phyloP scores from a whole-genome alignment of 305 asterid genomes.

The Solanum hybrid region DNA sequence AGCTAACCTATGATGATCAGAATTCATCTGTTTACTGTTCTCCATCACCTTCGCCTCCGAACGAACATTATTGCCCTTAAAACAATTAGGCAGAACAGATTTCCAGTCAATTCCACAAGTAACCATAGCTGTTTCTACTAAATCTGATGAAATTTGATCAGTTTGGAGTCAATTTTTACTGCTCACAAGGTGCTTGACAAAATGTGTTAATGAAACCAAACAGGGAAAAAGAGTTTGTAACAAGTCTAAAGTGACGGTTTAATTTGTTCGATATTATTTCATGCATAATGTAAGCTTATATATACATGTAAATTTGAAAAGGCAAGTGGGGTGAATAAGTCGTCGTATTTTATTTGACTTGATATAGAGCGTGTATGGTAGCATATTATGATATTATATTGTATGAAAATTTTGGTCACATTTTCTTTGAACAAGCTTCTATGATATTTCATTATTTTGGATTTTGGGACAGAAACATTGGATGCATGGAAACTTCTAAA shows the following conservation, averaged over 20 bases:
- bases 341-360: neutral
- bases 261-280: neutral
- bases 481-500: neutral
- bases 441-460: neutral
- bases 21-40: neutral
- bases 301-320: neutral
- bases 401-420: neutral
- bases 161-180: neutral
- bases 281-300: neutral
- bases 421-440: neutral
- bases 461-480: neutral
- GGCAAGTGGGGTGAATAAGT: neutral
- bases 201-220: neutral
- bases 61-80: neutral
- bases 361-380: neutral
- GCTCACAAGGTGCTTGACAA: neutral
- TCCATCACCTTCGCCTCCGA: neutral
- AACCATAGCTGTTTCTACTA: neutral
- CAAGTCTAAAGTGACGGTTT: neutral
- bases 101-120: neutral
- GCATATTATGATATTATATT: neutral
- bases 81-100: neutral
- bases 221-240: neutral
- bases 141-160: neutral
- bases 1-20: conserved; percentile 30